phyloP scores from a whole-genome alignment of 2,329 filamentous ascomycete genomes.

The Septoria linicola region DNA sequence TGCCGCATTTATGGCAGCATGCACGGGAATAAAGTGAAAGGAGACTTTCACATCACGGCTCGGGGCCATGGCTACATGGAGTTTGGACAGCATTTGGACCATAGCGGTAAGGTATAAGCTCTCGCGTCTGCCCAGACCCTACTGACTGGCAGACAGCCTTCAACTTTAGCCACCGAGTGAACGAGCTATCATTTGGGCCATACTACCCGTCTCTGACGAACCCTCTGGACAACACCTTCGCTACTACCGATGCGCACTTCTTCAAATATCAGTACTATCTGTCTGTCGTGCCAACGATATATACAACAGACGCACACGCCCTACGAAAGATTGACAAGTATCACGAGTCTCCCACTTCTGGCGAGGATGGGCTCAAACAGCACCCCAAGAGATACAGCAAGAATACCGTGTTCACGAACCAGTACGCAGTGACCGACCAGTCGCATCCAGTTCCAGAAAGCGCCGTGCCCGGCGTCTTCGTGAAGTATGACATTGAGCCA shows the following conservation, averaged over 20 bases:
- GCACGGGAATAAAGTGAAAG: conserved; percentile 94
- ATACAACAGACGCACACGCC: conserved; percentile 56
- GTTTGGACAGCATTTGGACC: conserved; percentile 75
- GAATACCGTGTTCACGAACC: conserved; percentile 82
- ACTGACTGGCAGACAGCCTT: conserved; percentile 59
- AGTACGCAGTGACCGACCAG: conserved; percentile 96
- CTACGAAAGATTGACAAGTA: conserved; percentile 42
- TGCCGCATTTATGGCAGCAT: conserved; percentile 88
- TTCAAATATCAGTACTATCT: conserved; percentile 98
- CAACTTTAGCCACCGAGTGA: conserved; percentile 97
- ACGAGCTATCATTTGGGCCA: conserved; percentile 93
- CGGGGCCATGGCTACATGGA: conserved; percentile 92
- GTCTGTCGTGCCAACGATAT: conserved; percentile 90
- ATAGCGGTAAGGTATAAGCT: conserved; percentile 60
- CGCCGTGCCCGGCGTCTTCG: conserved; percentile 82
- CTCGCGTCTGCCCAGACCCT: neutral
- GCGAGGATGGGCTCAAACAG: conserved; percentile 37
- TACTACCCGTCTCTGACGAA: conserved; percentile 93
- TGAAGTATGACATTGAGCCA: conserved; percentile 99
- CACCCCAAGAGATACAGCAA: conserved; percentile 41
- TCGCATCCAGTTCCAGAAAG: conserved; percentile 67
- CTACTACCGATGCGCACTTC: conserved; percentile 72
- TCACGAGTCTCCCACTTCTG: conserved; percentile 44
- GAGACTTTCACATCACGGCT: conserved; percentile 96
- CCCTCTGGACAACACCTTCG: conserved; percentile 88